Evolutionary conservation across 352 stramenopile genomes (phyloP), one percentile per base, ranked within the genome.

Genomic region (Vaucheria bursata): DNA sequence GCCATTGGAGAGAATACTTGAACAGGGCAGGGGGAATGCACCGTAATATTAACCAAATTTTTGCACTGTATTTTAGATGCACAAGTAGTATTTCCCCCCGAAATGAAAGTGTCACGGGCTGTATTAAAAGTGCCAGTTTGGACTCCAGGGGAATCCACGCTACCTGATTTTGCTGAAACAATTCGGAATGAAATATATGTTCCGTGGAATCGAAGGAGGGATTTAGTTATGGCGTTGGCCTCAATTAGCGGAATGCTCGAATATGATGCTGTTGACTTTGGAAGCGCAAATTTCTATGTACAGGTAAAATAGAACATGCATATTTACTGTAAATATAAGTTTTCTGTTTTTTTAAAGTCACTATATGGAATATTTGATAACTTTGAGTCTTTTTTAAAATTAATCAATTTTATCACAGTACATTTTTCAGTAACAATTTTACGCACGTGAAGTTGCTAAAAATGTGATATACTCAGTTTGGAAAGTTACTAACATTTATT

Each of bases 241-340:
- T 52, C 32, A 6, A 68, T 68, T 33, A 8, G 74, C 69, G 64
- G 49, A 50, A 71, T 80, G 32, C 75, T 80, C 0, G 75, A 80
- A 71, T 80, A 80, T 71, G 75, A 80, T 40, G 75, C 75, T 33
- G 66, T 49, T 68, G 75, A 76, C 67, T 80, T 80, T 59, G 68
- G 66, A 32, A 34, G 33, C 38, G 7, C 67, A 7, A 49, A 80
- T 31, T 38, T 80, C 39, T 80, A 71, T 12, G 71, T 80, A 53
- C 73, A 80, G 75, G 75, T 80, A n/a, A n/a, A n/a, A n/a, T n/a
- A n/a, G n/a, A 12, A 7, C 18, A 8, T 29, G 18, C n/a, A 1
- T 72, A 8, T 8, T 18, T 36, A 31, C 53, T 72, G 49, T 0
- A 40, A n/a, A n/a, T n/a, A n/a, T n/a, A n/a, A n/a, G n/a, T n/a